These are phyloP conservation scores for Boletus edulis DNA, from an alignment of 768 basidiomycete genomes.

Conservation along the genomic window DNA sequence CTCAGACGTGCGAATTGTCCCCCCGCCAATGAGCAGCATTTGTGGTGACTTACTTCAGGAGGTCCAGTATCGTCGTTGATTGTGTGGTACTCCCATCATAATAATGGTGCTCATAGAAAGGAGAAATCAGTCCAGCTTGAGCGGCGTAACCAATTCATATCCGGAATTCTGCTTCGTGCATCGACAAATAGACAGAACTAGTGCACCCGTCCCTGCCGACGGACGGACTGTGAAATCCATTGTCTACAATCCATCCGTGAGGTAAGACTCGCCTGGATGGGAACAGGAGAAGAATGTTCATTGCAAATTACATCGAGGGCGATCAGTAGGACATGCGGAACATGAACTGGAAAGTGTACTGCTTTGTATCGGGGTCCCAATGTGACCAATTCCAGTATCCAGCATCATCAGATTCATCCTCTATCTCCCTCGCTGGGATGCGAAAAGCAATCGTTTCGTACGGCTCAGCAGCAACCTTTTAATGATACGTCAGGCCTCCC, in stretches of 20 bases:
- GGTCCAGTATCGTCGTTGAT: not conserved
- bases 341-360: slow-evolving; percentile 98
- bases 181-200: not conserved
- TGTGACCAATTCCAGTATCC: slow-evolving; percentile 97
- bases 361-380: slow-evolving; percentile 99
- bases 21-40: too few relatives aligned
- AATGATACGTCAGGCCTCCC: slow-evolving; percentile 28
- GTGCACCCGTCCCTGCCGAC: not conserved
- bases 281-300: not conserved
- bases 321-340: slow-evolving; percentile 58
- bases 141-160: slow-evolving; percentile 11
- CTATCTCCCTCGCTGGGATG: slow-evolving; percentile 95
- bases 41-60: not conserved
- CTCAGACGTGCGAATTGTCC: too few relatives aligned
- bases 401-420: slow-evolving; percentile 89
- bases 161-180: not conserved
- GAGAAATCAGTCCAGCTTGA: not conserved
- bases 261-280: not conserved
- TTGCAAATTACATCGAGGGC: slow-evolving; percentile 8
- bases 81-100: not conserved
- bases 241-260: not conserved
- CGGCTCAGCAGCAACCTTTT: slow-evolving; percentile 95
- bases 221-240: slow-evolving; percentile 1
- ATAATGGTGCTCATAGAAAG: not conserved
- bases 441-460: slow-evolving; percentile 99